phyloP scores from a whole-genome alignment of 176 grass and related monocot genomes.

The Poa pratensis region DNA sequence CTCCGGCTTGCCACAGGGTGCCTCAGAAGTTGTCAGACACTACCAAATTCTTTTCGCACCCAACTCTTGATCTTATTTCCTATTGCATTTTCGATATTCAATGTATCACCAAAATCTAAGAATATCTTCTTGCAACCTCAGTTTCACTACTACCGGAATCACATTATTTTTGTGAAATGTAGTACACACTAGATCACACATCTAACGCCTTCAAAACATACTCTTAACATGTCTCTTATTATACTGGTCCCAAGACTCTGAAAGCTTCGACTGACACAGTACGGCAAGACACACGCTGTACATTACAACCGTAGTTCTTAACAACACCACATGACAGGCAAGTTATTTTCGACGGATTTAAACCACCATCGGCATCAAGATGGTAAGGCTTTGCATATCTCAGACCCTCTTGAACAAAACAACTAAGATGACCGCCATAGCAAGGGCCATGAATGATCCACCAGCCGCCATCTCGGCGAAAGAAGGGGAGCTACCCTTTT shows the following conservation, averaged over 20 bases:
- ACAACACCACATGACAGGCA: not conserved
- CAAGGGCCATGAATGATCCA: slow-evolving; percentile 59
- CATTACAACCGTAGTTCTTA: slow-evolving; percentile 16
- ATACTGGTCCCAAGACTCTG: slow-evolving; percentile 12
- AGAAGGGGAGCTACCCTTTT: slow-evolving; percentile 31
- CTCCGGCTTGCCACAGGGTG: too few relatives aligned
- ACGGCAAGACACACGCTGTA: not conserved
- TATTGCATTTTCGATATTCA: not conserved
- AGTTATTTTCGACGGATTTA: slow-evolving; percentile 58
- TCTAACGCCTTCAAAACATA: not conserved
- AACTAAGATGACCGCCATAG: slow-evolving; percentile 63
- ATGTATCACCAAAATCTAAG: not conserved
- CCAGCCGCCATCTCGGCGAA: slow-evolving; percentile 26
- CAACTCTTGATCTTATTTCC: not conserved
- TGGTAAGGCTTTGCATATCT: not conserved
- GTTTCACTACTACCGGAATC: not conserved
- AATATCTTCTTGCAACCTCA: not conserved
- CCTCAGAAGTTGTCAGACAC: not conserved
- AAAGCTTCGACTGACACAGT: not conserved
- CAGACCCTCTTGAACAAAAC: slow-evolving; percentile 75
- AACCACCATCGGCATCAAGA: not conserved
- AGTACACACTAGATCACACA: not conserved
- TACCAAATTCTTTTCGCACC: not conserved
- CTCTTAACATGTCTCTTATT: slow-evolving; percentile 18
- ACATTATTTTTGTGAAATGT: not conserved